phyloP scores from a whole-genome alignment of 2,329 filamentous ascomycete genomes.

The Penicillium concentricum region DNA sequence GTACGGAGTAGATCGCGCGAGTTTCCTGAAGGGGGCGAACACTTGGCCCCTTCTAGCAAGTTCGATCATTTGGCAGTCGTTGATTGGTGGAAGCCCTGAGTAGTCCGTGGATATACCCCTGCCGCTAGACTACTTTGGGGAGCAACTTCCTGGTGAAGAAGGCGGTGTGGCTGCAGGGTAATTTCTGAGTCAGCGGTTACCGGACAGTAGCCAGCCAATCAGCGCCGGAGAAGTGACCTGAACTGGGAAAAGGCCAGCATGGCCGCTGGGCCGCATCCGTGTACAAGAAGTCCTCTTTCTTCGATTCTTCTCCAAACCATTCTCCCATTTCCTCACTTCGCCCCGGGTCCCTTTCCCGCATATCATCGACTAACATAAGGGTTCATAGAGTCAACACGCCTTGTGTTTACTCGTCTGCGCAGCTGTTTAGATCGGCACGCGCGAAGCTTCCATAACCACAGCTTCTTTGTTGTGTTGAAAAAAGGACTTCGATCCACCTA shows the following conservation, averaged over 20 bases:
- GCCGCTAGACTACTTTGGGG: neutral
- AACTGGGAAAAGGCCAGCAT: constrained; percentile 47
- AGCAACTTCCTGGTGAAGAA: neutral
- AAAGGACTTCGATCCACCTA: constrained; percentile 14
- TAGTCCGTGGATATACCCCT: constrained; percentile 7
- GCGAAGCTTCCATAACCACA: constrained; percentile 8
- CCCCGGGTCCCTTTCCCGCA: constrained; percentile 17
- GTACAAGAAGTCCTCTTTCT: constrained; percentile 34
- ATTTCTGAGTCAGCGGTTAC: constrained; percentile 30
- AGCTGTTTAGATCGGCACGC: constrained; percentile 9
- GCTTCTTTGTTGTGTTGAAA: constrained; percentile 13
- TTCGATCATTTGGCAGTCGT: constrained; percentile 28
- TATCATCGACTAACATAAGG: constrained; percentile 12
- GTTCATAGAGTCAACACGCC: constrained; percentile 19
- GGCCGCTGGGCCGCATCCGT: constrained; percentile 37
- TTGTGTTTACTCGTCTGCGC: constrained; percentile 14
- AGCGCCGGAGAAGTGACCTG: constrained; percentile 39
- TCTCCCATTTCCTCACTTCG: constrained; percentile 23
- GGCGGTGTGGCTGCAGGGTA: constrained; percentile 21
- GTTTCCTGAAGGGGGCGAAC: constrained; percentile 5
- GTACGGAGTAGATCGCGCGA: neutral
- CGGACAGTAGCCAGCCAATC: constrained; percentile 33
- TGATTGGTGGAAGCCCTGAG: constrained; percentile 14
- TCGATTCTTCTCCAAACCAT: constrained; percentile 16
- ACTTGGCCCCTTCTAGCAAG: constrained; percentile 30